A percentile compares a stretch with the other conserved stretches of the same genome.
phyloP scores from a whole-genome alignment of 768 basidiomycete genomes.

The Suillus sp. region DNA sequence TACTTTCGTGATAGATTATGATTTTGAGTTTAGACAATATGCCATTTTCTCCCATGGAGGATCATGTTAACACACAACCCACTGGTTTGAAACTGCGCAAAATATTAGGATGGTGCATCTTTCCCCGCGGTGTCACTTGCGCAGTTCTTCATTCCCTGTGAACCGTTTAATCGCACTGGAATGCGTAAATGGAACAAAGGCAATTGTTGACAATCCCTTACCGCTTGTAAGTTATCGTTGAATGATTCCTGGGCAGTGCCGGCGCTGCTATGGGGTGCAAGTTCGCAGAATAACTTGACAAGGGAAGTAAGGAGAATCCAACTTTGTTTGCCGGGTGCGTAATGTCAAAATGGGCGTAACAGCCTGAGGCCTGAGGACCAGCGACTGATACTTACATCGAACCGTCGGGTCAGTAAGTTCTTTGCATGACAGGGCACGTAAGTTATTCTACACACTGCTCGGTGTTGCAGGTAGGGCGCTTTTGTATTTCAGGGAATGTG shows the following conservation, averaged over 20 bases:
- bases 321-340: slow-evolving; percentile 22
- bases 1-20: no score
- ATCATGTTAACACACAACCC: no score
- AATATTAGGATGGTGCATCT: not conserved
- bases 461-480: slow-evolving; percentile 44
- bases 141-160: not conserved
- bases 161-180: not conserved
- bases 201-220: slow-evolving; percentile 9
- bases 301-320: slow-evolving; percentile 9
- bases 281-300: slow-evolving; percentile 38
- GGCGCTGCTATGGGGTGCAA: slow-evolving; percentile 44
- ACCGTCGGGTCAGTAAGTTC: slow-evolving; percentile 56
- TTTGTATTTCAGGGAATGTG: not conserved
- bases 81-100: not conserved
- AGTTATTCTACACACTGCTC: slow-evolving; percentile 46
- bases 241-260: slow-evolving; percentile 42
- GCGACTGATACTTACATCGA: not conserved
- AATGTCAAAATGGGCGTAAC: no score
- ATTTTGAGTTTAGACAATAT: no score
- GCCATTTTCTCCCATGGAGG: no score
- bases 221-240: slow-evolving; percentile 51
- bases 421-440: slow-evolving; percentile 55
- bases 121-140: not conserved
- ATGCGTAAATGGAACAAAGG: not conserved
- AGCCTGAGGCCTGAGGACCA: no score